phyloP scores from a whole-genome alignment of 176 grass and related monocot genomes.

The Oryza glaberrima region DNA sequence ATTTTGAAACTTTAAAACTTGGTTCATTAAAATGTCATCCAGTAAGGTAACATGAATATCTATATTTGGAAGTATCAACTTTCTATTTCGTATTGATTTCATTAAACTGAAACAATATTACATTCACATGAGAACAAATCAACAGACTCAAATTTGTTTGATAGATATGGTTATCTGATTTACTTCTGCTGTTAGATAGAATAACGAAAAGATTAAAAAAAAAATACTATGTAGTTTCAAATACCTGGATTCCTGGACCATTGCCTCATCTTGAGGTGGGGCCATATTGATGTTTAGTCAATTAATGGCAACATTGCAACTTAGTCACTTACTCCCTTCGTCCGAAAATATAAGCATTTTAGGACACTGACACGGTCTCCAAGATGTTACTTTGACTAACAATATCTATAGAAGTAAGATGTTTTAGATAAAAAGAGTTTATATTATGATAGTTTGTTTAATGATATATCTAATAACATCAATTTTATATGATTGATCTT shows the following conservation, averaged over 20 bases:
- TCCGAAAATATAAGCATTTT: too few relatives aligned
- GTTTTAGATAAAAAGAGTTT: too few relatives aligned
- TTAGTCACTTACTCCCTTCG: background rate
- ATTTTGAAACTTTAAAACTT: background rate
- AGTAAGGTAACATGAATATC: background rate
- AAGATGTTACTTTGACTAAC: too few relatives aligned
- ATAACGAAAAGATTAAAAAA: background rate
- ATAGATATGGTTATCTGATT: slow-evolving; percentile 12
- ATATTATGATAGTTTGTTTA: too few relatives aligned
- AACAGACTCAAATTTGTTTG: background rate
- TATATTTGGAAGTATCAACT: background rate
- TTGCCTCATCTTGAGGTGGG: slow-evolving; percentile 1
- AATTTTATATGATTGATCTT: too few relatives aligned
- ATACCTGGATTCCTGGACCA: background rate
- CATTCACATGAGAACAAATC: background rate
- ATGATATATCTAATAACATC: too few relatives aligned
- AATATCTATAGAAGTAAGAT: too few relatives aligned
- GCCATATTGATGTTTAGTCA: background rate
- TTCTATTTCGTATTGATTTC: background rate
- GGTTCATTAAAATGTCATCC: background rate
- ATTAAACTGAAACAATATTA: slow-evolving; percentile 19
- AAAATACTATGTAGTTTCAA: background rate
- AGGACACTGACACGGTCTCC: too few relatives aligned
- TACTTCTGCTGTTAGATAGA: slow-evolving; percentile 20
- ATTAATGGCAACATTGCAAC: background rate